Evolutionary conservation across 129 eudicot genomes (phyloP), one percentile per base, ranked within the genome.

Genomic region (Lactuca sativa): DNA sequence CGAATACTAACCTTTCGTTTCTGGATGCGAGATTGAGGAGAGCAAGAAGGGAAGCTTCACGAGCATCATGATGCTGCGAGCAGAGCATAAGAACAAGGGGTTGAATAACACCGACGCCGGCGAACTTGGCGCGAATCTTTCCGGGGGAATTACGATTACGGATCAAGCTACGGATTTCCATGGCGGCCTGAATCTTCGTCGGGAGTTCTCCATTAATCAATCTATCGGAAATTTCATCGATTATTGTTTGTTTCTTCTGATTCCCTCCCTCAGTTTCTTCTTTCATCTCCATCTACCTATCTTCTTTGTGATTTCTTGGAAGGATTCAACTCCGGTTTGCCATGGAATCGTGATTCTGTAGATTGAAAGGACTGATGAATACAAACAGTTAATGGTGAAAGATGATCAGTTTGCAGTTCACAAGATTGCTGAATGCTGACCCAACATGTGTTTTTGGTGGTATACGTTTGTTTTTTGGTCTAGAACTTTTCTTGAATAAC

Each of bases 11-110:
- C 93, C 86, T 70, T 49, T 86, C 83, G 63, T 86, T 86, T 40
- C 92, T 77, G 49, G 81, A 82, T 15, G 89, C 91, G 65, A 86
- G 91, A 68, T 90, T 90, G 67, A 86, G 91, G 53, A 90, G 78
- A 6, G 91, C 97, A 12, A 90, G 86, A 62, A 90, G 87, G 4
- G 91, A 77, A 44, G 84, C 82, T 77, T 90, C 90, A 2, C 77
- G 78, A 38, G 91, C 86, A 4, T 70, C 81, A 49, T 76, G 60
- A 25, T 62, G 69, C 21, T 59, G 40, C 31, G 82, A 75, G 12
- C 53, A 37, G 55, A 86, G 95, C 91, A 86, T 76, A 3, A 66
- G 70, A 12, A 90, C 88, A 54, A 90, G 93, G 34, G 87, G 93
- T 72, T 53, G 84, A 48, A 86, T 82, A 3, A 84, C 90, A 5